phyloP scores from a whole-genome alignment of 345 rosid species.

The Mangifera indica region DNA sequence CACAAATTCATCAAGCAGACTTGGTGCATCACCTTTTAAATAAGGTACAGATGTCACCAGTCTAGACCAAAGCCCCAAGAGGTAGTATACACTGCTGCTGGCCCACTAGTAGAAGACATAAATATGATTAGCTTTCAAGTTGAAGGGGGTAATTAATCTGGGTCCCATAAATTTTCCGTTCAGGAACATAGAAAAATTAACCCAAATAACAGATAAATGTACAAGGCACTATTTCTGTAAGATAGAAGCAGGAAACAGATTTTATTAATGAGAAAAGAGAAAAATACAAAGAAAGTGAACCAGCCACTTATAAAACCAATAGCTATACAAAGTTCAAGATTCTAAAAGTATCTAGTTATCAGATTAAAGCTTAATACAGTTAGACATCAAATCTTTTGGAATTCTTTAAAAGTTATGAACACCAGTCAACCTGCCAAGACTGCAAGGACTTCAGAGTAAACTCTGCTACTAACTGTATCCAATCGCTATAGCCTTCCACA shows the following conservation, averaged over 20 bases:
- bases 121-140: slow-evolving; percentile 22
- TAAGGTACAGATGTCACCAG: slow-evolving; percentile 92
- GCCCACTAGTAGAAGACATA: slow-evolving; percentile 75
- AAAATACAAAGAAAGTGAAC: not conserved
- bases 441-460: slow-evolving; percentile 92
- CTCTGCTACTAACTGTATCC: slow-evolving; percentile 96
- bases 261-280: not conserved
- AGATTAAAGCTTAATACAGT: slow-evolving; percentile 6
- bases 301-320: not conserved
- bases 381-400: not conserved
- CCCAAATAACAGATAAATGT: not conserved
- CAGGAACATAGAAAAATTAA: not conserved
- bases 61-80: slow-evolving; percentile 95
- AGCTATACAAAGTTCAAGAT: not conserved
- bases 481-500: slow-evolving; percentile 94
- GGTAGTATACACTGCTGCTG: slow-evolving; percentile 98
- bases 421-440: slow-evolving; percentile 86
- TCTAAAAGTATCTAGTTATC: not conserved
- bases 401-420: slow-evolving; percentile 10
- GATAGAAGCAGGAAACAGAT: not conserved
- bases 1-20: slow-evolving; percentile 95
- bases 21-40: slow-evolving; percentile 94
- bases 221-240: not conserved
- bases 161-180: slow-evolving; percentile 17
- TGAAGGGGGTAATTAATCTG: slow-evolving; percentile 9